phyloP scores from a whole-genome alignment of 2,329 filamentous ascomycete species.

The Penicillium sp. region DNA sequence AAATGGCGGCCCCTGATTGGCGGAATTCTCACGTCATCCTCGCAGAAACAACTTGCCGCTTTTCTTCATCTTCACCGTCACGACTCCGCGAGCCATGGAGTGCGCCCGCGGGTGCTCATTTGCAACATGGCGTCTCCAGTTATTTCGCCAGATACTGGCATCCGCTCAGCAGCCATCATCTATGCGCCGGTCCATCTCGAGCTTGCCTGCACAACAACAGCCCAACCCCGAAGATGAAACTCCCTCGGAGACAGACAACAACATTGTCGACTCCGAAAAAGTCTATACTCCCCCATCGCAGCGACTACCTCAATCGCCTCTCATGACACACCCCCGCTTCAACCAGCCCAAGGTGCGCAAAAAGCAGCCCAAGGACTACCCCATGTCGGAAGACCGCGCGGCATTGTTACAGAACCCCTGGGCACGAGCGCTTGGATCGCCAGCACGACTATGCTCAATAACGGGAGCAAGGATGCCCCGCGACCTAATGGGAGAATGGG shows the following conservation, averaged over 20 bases:
- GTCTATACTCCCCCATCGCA: constrained; percentile 28
- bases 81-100: constrained; percentile 23
- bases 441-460: constrained; percentile 33
- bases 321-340: constrained; percentile 26
- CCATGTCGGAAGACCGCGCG: constrained; percentile 26
- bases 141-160: constrained; percentile 24
- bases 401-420: constrained; percentile 40
- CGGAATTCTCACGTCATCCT: too few species aligned
- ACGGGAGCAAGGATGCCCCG: constrained; percentile 36
- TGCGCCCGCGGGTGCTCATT: constrained; percentile 28
- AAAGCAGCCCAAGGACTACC: constrained; percentile 22
- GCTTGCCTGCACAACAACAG: constrained; percentile 3
- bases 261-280: constrained; percentile 3
- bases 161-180: background rate
- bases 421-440: constrained; percentile 41
- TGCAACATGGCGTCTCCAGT: constrained; percentile 32
- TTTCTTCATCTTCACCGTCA: constrained; percentile 6
- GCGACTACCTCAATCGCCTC: constrained; percentile 38
- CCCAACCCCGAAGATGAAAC: constrained; percentile 5
- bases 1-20: constrained; percentile 21
- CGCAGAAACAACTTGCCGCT: too few species aligned
- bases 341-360: too few species aligned
- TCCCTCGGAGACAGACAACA: background rate
- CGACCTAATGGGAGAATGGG: constrained; percentile 36
- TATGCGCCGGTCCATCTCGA: constrained; percentile 15